phyloP scores from a whole-genome alignment of 2,329 filamentous ascomycete genomes.

The Aspergillus sp. region DNA sequence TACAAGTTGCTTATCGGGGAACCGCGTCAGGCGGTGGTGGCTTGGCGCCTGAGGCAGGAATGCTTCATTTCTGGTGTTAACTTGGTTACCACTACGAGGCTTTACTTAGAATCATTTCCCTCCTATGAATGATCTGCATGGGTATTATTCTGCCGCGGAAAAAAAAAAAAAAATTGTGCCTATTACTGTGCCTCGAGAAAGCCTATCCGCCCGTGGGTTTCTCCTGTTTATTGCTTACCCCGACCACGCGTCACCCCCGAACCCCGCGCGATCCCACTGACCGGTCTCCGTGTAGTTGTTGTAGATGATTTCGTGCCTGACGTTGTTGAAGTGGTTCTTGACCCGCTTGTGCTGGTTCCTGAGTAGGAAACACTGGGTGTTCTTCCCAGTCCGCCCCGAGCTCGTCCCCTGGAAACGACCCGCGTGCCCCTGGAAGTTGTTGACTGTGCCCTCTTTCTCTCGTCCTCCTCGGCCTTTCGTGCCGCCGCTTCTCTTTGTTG shows the following conservation, averaged over 20 bases:
- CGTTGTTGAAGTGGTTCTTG: constrained; percentile 29
- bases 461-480: constrained; percentile 52
- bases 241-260: constrained; percentile 37
- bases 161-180: not conserved
- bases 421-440: constrained; percentile 35
- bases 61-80: not conserved
- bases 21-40: constrained; percentile 14
- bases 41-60: constrained; percentile 22
- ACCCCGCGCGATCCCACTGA: constrained; percentile 42
- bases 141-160: not conserved
- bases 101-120: too few relatives aligned
- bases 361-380: constrained; percentile 36
- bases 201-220: not conserved
- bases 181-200: not conserved
- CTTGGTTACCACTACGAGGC: not conserved
- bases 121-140: not conserved
- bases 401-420: constrained; percentile 34
- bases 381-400: constrained; percentile 35
- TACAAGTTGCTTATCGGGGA: constrained; percentile 3
- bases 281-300: constrained; percentile 37
- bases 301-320: constrained; percentile 27
- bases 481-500: constrained; percentile 69
- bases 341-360: constrained; percentile 23
- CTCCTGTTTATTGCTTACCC: constrained; percentile 25
- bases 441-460: constrained; percentile 37